Evolutionary conservation across 108 stramenopile species (phyloP).

Genomic region (Nitzschia sp.): DNA sequence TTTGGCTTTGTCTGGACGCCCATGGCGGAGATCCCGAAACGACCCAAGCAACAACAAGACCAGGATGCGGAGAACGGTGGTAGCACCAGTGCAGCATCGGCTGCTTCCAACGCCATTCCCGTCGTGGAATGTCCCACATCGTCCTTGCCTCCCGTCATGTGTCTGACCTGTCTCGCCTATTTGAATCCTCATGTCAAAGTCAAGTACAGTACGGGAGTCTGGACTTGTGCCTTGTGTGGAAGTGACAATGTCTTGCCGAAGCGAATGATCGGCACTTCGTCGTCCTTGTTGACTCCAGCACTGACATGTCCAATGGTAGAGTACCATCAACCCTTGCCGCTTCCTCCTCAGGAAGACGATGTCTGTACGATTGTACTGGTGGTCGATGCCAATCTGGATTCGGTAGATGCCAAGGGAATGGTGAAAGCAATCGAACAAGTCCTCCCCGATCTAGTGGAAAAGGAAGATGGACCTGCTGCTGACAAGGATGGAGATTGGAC

Average conservation of each 20-base stretch:
- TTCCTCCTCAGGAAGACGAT: background rate
- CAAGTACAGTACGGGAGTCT: conserved; percentile 28
- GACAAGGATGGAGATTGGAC: no score
- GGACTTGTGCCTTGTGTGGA: conserved; percentile 54
- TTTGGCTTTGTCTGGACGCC: conserved; percentile 64
- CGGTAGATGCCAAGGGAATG: conserved; percentile 40
- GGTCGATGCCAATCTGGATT: conserved; percentile 47
- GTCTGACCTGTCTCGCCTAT: conserved; percentile 52
- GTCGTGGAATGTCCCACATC: conserved; percentile 9
- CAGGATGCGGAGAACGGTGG: background rate
- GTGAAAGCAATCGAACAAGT: conserved; percentile 29
- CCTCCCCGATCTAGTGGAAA: conserved; percentile 1
- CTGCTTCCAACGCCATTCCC: background rate
- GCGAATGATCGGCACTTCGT: background rate
- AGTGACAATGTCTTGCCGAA: conserved; percentile 35
- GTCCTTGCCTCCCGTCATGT: conserved; percentile 41
- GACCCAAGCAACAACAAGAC: no score
- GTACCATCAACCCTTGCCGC: conserved; percentile 36
- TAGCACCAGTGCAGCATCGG: background rate
- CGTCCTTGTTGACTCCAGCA: conserved; percentile 7
- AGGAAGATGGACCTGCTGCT: background rate
- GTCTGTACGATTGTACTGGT: conserved; percentile 38
- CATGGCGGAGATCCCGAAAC: conserved; percentile 17
- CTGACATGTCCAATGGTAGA: conserved; percentile 36
- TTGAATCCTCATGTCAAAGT: conserved; percentile 42